phyloP scores from a whole-genome alignment of 768 basidiomycete genomes.

The Suillus discolor region DNA sequence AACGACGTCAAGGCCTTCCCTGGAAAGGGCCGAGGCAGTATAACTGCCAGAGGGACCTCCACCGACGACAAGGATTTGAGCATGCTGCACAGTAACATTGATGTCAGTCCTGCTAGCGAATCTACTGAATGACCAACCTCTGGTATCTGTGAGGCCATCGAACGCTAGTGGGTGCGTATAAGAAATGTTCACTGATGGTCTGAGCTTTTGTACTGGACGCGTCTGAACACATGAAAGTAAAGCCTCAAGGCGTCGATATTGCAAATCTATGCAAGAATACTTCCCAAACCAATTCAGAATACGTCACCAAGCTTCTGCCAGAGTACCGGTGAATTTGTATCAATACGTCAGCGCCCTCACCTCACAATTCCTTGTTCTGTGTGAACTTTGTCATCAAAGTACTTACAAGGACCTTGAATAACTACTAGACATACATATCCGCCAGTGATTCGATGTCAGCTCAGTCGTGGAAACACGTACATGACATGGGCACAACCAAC shows the following conservation, averaged over 20 bases:
- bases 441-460: not conserved
- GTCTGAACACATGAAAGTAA: not conserved
- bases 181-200: not conserved
- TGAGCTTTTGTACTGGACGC: not conserved
- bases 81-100: slow-evolving; percentile 17
- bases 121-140: slow-evolving; percentile 13
- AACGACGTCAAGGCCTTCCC: slow-evolving; percentile 61
- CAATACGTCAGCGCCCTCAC: not conserved
- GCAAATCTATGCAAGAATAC: slow-evolving; percentile 1
- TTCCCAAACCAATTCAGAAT: not conserved
- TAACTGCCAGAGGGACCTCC: slow-evolving; percentile 64
- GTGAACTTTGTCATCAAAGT: not conserved
- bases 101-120: not conserved
- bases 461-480: not conserved
- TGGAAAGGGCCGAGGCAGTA: slow-evolving; percentile 53
- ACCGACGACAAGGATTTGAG: slow-evolving; percentile 50
- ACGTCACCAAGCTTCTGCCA: not conserved
- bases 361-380: not conserved
- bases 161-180: not conserved
- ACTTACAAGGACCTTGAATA: not conserved
- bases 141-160: slow-evolving; percentile 14
- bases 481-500: not conserved
- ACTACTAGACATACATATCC: not conserved
- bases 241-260: not conserved
- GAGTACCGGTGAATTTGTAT: not conserved